Evolutionary conservation across 106 monocot species (phyloP).

Genomic region (Triglochin maritima): DNA sequence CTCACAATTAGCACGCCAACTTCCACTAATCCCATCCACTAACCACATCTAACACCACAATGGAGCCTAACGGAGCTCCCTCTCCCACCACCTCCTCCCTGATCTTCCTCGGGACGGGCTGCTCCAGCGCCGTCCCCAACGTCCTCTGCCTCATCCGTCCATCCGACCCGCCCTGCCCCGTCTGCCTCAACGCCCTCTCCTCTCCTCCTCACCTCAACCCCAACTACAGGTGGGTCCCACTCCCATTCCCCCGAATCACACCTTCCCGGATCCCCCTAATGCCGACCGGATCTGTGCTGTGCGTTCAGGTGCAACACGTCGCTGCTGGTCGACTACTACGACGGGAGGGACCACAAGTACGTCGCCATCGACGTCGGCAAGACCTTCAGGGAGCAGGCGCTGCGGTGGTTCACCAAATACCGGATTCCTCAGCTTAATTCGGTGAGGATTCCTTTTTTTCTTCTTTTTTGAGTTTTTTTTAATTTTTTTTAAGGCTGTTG

Average conservation of each 20-base stretch:
- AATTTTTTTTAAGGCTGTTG: neutral
- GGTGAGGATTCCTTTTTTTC: conserved; percentile 26
- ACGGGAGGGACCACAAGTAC: conserved; percentile 41
- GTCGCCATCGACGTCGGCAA: conserved; percentile 86
- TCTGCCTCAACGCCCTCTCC: conserved; percentile 54
- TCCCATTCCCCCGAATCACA: neutral
- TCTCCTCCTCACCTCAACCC: conserved; percentile 48
- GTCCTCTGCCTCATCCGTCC: conserved; percentile 70
- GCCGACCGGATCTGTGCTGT: neutral
- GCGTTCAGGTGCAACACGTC: conserved; percentile 79
- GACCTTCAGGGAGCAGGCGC: conserved; percentile 89
- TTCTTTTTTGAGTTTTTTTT: too few relatives aligned
- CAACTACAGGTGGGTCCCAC: conserved; percentile 35
- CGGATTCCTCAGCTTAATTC: conserved; percentile 77
- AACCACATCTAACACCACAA: too few relatives aligned
- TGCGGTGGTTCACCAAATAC: conserved; percentile 79
- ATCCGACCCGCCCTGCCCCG: conserved; percentile 60
- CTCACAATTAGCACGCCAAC: too few relatives aligned
- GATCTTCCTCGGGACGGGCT: conserved; percentile 81
- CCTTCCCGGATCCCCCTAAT: neutral
- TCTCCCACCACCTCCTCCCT: conserved; percentile 32
- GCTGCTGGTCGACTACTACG: conserved; percentile 71
- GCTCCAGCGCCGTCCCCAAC: conserved; percentile 81
- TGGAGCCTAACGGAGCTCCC: too few relatives aligned
- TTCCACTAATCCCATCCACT: too few relatives aligned